These are phyloP conservation scores for Amylocystis lapponica DNA, from an alignment of 768 basidiomycete genomes.

Conservation along the genomic window DNA sequence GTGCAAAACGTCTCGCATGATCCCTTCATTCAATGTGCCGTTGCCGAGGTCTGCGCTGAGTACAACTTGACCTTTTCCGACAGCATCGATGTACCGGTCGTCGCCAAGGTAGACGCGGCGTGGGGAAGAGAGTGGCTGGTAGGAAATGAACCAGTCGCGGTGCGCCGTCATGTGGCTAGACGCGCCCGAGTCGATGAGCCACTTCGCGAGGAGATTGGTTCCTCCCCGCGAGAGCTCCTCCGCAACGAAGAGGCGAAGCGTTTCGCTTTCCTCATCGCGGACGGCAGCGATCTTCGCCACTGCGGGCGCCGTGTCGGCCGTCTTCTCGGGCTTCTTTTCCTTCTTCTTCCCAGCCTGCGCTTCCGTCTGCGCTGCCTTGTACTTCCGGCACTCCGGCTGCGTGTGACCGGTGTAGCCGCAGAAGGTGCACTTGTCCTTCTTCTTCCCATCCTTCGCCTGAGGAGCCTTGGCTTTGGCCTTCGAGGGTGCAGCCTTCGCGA, in stretches of 20 bases:
- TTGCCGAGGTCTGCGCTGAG: background rate
- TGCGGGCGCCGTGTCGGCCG: background rate
- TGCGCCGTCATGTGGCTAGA: constrained; percentile 12
- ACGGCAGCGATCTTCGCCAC: constrained; percentile 5
- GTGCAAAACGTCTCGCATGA: constrained; percentile 11
- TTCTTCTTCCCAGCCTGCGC: constrained; percentile 2
- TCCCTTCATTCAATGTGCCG: background rate
- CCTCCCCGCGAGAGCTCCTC: constrained; percentile 1
- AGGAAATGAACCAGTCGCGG: constrained; percentile 6
- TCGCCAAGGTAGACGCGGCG: constrained; percentile 12
- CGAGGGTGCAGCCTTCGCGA: constrained; percentile 3
- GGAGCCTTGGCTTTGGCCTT: constrained; percentile 1
- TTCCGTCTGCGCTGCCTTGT: constrained; percentile 7
- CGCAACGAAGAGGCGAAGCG: constrained; percentile 3
- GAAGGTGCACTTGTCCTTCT: constrained; percentile 2
- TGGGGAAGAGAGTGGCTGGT: constrained; percentile 1
- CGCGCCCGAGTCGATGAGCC: constrained; percentile 15
- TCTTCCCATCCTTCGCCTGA: constrained; percentile 4
- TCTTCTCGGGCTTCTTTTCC: background rate
- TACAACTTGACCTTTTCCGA: constrained; percentile 5
- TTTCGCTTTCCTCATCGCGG: background rate
- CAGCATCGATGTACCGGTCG: constrained; percentile 9
- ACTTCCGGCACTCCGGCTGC: constrained; percentile 10
- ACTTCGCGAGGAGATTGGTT: background rate
- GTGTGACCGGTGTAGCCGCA: constrained; percentile 7